These are phyloP conservation scores for Parsonsia alboflavescens DNA, from an alignment of 257 asterid genomes.

Conservation along the genomic window DNA sequence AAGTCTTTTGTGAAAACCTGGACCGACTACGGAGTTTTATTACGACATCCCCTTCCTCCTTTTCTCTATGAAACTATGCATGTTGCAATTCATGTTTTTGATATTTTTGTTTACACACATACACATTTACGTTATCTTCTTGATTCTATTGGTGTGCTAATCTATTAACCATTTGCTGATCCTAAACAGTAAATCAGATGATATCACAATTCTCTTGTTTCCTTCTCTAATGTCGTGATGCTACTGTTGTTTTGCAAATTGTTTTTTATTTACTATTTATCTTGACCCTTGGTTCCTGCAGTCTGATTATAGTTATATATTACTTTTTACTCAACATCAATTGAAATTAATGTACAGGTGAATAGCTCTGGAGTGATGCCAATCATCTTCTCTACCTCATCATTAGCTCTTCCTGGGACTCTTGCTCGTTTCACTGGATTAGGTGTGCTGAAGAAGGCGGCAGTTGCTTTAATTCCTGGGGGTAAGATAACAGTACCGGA, in stretches of 20 bases:
- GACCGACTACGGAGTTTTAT: background rate
- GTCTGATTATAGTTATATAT: background rate
- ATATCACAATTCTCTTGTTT: background rate
- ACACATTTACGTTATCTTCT: background rate
- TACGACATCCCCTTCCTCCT: background rate
- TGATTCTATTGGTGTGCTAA: background rate
- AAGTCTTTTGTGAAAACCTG: background rate
- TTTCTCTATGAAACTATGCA: background rate
- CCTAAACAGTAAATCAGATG: background rate
- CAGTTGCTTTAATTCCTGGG: slow-evolving; percentile 81
- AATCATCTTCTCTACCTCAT: slow-evolving; percentile 94
- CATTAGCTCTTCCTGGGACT: slow-evolving; percentile 93
- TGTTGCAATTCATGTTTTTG: background rate
- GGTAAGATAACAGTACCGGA: slow-evolving; percentile 41
- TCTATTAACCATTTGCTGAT: background rate
- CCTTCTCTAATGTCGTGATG: background rate
- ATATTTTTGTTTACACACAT: background rate
- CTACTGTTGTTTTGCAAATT: background rate
- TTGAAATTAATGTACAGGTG: slow-evolving; percentile 45
- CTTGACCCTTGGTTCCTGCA: background rate
- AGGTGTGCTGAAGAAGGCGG: slow-evolving; percentile 64
- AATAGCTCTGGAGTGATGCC: slow-evolving; percentile 99
- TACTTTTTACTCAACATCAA: background rate
- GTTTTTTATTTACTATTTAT: background rate
- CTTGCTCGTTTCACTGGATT: slow-evolving; percentile 95